These are phyloP conservation scores for Boletus semigastroideus DNA, from an alignment of 1,284 basidiomycete species.

Conservation along the genomic window DNA sequence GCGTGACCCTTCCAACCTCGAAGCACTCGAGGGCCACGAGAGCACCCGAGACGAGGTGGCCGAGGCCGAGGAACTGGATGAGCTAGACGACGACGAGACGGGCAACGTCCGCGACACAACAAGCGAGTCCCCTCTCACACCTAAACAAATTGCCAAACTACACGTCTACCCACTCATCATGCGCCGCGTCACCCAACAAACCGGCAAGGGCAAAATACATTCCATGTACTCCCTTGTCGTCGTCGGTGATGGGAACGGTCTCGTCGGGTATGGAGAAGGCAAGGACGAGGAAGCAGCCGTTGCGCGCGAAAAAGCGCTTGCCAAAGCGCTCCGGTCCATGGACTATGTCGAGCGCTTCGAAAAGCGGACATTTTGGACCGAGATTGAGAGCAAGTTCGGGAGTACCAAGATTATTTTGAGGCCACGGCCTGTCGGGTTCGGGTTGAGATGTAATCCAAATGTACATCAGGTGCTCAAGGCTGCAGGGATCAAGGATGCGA, in stretches of 20 bases:
- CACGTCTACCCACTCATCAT: conserved; percentile 59
- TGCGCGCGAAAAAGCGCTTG: conserved; percentile 67
- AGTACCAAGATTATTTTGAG: conserved; percentile 83
- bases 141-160: conserved; percentile 36
- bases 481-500: conserved; percentile 92
- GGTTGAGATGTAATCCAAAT: conserved; percentile 86
- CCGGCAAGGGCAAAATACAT: conserved; percentile 81
- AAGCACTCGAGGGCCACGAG: conserved; percentile 11
- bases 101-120: conserved; percentile 24
- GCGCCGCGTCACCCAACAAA: conserved; percentile 76
- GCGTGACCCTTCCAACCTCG: conserved; percentile 1
- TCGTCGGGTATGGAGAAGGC: conserved; percentile 90
- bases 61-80: conserved; percentile 21
- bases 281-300: conserved; percentile 64
- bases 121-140: conserved; percentile 22
- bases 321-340: conserved; percentile 77
- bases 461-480: conserved; percentile 89
- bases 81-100: conserved; percentile 23
- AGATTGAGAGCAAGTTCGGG: conserved; percentile 83
- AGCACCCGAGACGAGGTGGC: conserved; percentile 4
- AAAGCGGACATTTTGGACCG: conserved; percentile 87
- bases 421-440: conserved; percentile 92
- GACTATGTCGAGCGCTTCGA: conserved; percentile 91
- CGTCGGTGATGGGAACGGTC: conserved; percentile 83
- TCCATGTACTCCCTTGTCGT: conserved; percentile 71